phyloP scores from a whole-genome alignment of 2,329 filamentous ascomycete species.

The Neophaeococcomyces aloes region DNA sequence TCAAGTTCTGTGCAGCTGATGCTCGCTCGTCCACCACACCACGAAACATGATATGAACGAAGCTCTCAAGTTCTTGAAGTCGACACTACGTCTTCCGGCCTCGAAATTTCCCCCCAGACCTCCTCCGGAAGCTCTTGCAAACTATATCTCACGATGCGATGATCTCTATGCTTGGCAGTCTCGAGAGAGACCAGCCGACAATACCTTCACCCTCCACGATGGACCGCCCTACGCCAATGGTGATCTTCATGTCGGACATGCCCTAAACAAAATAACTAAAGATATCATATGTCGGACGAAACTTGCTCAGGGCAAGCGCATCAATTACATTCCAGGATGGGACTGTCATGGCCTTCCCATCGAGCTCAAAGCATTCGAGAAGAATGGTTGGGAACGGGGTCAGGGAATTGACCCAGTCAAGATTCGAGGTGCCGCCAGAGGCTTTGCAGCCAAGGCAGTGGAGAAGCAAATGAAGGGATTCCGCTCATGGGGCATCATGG shows the following conservation, averaged over 20 bases:
- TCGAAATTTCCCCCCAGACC: slow-evolving; percentile 54
- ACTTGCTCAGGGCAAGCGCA: slow-evolving; percentile 62
- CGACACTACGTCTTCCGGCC: slow-evolving; percentile 64
- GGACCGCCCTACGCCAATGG: slow-evolving; percentile 96
- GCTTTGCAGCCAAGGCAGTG: slow-evolving; percentile 46
- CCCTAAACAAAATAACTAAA: slow-evolving; percentile 93
- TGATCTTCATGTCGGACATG: slow-evolving; percentile 80
- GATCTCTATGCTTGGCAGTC: slow-evolving; percentile 84
- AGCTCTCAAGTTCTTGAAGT: slow-evolving; percentile 53
- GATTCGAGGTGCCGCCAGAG: slow-evolving; percentile 45
- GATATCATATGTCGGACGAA: slow-evolving; percentile 81
- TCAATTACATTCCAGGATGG: slow-evolving; percentile 86
- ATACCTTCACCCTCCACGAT: slow-evolving; percentile 77
- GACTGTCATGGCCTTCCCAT: slow-evolving; percentile 97
- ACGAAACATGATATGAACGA: slow-evolving; percentile 18
- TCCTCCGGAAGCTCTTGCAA: slow-evolving; percentile 35
- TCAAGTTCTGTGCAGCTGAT: not conserved
- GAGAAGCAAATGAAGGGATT: slow-evolving; percentile 51
- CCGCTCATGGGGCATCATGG: slow-evolving; percentile 52
- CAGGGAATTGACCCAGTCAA: slow-evolving; percentile 36
- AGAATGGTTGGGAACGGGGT: slow-evolving; percentile 30
- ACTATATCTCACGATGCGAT: slow-evolving; percentile 66
- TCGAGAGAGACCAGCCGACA: slow-evolving; percentile 38
- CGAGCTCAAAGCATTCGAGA: slow-evolving; percentile 81
- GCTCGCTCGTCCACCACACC: not conserved